Evolutionary conservation across 1,139 yeast genomes (phyloP), one percentile per base, ranked within the genome.

Genomic region (Scheffersomyces illinoinensis): DNA sequence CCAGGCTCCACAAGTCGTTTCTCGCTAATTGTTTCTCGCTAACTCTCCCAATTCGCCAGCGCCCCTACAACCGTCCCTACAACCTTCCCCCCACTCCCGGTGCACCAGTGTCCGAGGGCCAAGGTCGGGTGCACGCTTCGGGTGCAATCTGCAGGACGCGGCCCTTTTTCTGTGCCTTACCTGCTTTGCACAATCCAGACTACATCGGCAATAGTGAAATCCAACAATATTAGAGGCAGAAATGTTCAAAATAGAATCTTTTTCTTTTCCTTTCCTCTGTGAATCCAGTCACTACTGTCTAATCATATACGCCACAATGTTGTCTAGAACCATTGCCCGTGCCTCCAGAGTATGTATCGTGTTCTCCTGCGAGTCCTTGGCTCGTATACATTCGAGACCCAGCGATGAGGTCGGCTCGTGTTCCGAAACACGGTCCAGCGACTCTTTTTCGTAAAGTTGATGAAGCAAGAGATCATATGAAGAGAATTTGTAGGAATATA

Each of bases 321-420:
- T 77, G 71, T 74, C 81, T 61, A 77, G 79, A 76, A 66, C 76
- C 64, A 69, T 79, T 71, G 74, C 75, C 67, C 82, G 83, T 75
- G 72, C 79, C 60, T 70, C 82, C 60, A 79, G 76, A 73, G 83
- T 79, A 79, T 70, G 84, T 79, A 59, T 46, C 24, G 33, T 48
- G 24, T 24, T 24, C 43, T 2, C 43, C 2, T 33, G 43, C 43
- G 43, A 33, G 43, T 10, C 17, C 43, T 33, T 17, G 43, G 43
- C 43, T 33, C 43, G 43, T 33, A 33, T 33, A 33, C 43, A 33
- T 33, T 17, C 43, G 43, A 33, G 17, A 33, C 43, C 43, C 43
- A 33, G 43, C 43, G 43, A 33, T 33, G 43, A 33, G 43, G 43
- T 33, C 43, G 43, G 43, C 43, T 33, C 17, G 43, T 12, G 17